A percentile compares a stretch with the other conserved stretches of the same genome.
Evolutionary conservation across 1,284 basidiomycete genomes (phyloP).

Genomic region (Cystobasidium pallidum): DNA sequence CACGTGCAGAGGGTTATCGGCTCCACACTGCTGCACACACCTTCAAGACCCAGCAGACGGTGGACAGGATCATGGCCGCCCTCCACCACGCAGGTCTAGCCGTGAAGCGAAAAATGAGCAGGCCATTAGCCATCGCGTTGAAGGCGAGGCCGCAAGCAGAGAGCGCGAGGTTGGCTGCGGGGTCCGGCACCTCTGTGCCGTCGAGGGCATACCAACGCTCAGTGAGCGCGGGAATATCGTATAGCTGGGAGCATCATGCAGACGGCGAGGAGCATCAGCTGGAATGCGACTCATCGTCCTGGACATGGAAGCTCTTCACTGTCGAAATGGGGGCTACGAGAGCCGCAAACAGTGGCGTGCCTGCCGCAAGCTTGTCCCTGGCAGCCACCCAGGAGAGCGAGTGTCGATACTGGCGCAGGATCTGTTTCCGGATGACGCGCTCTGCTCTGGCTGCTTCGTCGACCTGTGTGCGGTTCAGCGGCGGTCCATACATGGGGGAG

Average conservation of each 20-base stretch:
- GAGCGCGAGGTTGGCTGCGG: slow-evolving; percentile 55
- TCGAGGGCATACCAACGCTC: slow-evolving; percentile 57
- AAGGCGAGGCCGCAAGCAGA: slow-evolving; percentile 58
- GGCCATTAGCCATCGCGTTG: slow-evolving; percentile 59
- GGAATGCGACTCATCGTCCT: too few relatives aligned
- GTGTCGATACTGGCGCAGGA: slow-evolving; percentile 13
- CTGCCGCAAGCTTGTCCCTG: slow-evolving; percentile 5
- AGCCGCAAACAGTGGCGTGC: slow-evolving; percentile 22
- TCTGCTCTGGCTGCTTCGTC: slow-evolving; percentile 4
- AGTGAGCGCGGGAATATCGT: slow-evolving; percentile 42
- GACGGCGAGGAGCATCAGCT: not conserved
- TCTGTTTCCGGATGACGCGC: not conserved
- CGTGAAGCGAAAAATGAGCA: slow-evolving; percentile 59
- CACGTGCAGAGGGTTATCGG: not conserved
- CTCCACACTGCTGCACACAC: slow-evolving; percentile 44
- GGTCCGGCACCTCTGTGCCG: slow-evolving; percentile 54
- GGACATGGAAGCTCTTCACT: slow-evolving; percentile 8
- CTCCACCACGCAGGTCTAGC: slow-evolving; percentile 53
- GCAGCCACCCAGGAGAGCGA: slow-evolving; percentile 5
- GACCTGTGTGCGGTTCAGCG: not conserved
- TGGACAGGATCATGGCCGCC: slow-evolving; percentile 55
- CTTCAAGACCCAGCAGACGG: slow-evolving; percentile 59
- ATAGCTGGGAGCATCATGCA: slow-evolving; percentile 20
- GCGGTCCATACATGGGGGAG: too few relatives aligned
- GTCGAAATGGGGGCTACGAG: slow-evolving; percentile 36